Evolutionary conservation across 176 grass and related monocot species (phyloP), one percentile per base, ranked within the genome.

Genomic region (Saccharum officinarum): DNA sequence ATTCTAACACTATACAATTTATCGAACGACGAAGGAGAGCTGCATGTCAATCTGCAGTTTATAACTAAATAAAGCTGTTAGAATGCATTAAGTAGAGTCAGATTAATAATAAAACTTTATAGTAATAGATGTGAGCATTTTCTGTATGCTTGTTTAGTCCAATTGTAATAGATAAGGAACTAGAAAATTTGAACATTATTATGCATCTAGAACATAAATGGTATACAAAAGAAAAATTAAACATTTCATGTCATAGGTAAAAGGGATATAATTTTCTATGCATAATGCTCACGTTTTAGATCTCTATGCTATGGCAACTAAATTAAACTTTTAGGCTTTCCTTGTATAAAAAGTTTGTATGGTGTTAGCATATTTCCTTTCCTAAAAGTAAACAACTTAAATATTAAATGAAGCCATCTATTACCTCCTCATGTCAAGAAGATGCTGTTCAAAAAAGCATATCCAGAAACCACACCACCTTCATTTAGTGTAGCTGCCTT

Each of bases 401-500:
- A 14, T 14, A 13, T 14, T 46, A 46, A 23, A n/a, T 33, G 45
- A 36, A 36, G 15, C 7, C n/a, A 54, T 71, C 5, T 65, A 63
- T 84, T 86, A 90, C 82, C 72, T 90, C 73, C 23, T 93, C 55
- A 90, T 15, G 67, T 86, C 63, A 93, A 39, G 69, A 88, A 93
- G 65, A 93, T 72, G 67, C 88, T 88, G 80, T 93, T 90, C 62
- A 93, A 77, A 80, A 90, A 89, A 20, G 92, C 88, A 86, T 86
- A 93, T 30, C 92, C 88, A 68, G 83, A 83, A 61, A 90, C 92
- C 31, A 93, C 92, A 9, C 88, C 88, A 60, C 92, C 92, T 93
- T 93, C 92, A 55, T 93, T 93, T 69, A 90, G 87, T n/a, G 92
- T 81, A 41, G 88, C 84, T 33, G 84, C 86, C 26, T 93, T 93